Percentiles rank a stretch among this genome's conserved stretches.
Conservation (phyloP, 148 eudicot species). For the Fallopia convolvulus region DNA sequence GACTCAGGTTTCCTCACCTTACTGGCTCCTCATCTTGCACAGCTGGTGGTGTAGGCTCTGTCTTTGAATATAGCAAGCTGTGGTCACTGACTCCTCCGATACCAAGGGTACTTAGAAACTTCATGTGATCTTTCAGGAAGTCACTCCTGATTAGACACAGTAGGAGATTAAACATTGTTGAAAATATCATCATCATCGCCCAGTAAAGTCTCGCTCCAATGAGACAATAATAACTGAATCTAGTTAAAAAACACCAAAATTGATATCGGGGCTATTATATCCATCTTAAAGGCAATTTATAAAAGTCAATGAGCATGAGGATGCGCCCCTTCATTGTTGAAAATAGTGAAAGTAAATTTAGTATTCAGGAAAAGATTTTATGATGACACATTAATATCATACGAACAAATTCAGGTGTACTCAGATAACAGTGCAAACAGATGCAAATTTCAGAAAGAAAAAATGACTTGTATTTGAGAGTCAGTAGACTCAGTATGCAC, state of each 20-base stretch:
- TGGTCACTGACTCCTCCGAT: constrained; percentile 96
- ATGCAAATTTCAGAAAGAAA: neutral
- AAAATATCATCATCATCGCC: neutral
- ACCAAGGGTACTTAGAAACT: constrained; percentile 71
- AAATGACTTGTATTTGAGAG: too few species aligned
- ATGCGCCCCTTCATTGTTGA: neutral
- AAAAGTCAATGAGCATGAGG: too few species aligned
- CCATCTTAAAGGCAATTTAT: too few species aligned
- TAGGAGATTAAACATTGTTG: neutral
- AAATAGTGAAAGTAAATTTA: neutral
- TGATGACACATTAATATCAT: neutral
- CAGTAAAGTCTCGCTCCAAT: too few species aligned
- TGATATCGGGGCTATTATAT: too few species aligned
- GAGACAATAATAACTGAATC: too few species aligned
- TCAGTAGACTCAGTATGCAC: too few species aligned
- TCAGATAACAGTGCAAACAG: neutral
- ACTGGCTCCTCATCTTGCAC: constrained; percentile 40
- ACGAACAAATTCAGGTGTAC: neutral
- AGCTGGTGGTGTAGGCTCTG: constrained; percentile 59
- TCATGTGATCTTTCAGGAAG: constrained; percentile 47
- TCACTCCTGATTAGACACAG: constrained; percentile 42
- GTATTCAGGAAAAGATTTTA: neutral
- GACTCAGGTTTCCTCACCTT: constrained; percentile 35
- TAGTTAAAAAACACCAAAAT: too few species aligned
- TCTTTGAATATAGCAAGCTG: constrained; percentile 88